Conservation (phyloP, 2,329 filamentous ascomycete species). For the Davidsoniella eucalypti region DNA sequence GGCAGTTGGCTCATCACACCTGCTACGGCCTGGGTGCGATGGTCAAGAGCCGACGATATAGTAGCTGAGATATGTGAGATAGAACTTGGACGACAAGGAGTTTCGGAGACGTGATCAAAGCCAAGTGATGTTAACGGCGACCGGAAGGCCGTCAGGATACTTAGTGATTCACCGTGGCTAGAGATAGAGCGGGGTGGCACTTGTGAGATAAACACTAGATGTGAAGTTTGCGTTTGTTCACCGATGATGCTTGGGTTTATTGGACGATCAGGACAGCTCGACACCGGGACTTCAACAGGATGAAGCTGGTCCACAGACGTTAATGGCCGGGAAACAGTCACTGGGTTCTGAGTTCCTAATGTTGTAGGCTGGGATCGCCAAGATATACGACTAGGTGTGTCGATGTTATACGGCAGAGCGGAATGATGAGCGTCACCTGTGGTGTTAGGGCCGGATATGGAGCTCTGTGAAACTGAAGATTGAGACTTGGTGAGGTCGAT, state of each 20-base stretch:
- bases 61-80: background rate
- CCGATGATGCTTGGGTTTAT: no score
- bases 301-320: no score
- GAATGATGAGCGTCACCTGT: no score
- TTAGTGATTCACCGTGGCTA: background rate
- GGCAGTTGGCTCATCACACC: conserved; percentile 7
- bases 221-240: no score
- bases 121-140: conserved; percentile 1
- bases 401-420: no score
- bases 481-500: background rate
- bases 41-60: background rate
- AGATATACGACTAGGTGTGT: no score
- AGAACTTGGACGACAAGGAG: background rate
- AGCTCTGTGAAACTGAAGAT: background rate
- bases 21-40: background rate
- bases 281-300: no score
- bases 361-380: no score
- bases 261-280: no score
- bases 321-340: no score
- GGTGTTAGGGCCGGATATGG: background rate
- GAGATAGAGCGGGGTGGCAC: background rate
- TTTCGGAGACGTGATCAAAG: background rate
- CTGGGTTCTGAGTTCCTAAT: no score
- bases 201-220: conserved; percentile 3
- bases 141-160: conserved; percentile 1